These are phyloP conservation scores for Zasmidium angulare DNA, from an alignment of 2,329 filamentous ascomycete genomes.

Conservation along the genomic window DNA sequence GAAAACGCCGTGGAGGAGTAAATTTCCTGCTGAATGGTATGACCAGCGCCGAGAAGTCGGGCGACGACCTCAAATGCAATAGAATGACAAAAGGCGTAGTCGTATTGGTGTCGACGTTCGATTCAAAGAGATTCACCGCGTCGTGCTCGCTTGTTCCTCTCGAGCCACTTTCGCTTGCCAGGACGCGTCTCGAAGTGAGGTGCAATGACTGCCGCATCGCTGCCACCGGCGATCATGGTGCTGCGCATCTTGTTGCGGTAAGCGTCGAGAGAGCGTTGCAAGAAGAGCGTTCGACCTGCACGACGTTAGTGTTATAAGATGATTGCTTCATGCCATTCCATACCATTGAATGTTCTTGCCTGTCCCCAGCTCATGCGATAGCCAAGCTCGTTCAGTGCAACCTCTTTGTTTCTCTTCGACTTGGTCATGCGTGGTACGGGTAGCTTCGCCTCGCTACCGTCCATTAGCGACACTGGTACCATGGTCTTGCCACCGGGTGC, in stretches of 20 bases:
- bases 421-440: constrained; percentile 73
- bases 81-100: background rate
- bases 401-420: constrained; percentile 72
- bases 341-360: constrained; percentile 81
- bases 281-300: constrained; percentile 23
- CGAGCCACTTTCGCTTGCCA: constrained; percentile 68
- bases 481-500: constrained; percentile 44
- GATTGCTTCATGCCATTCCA: constrained; percentile 8
- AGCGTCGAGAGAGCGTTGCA: constrained; percentile 69
- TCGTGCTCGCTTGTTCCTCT: constrained; percentile 42
- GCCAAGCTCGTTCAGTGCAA: constrained; percentile 88
- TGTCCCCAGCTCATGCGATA: constrained; percentile 97
- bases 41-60: background rate
- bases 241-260: constrained; percentile 89
- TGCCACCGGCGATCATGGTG: constrained; percentile 74
- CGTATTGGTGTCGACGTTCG: background rate
- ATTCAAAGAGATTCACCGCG: constrained; percentile 20
- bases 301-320: constrained; percentile 11
- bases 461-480: constrained; percentile 53
- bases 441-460: constrained; percentile 71
- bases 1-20: background rate
- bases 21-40: background rate
- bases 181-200: constrained; percentile 86
- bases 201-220: constrained; percentile 70
- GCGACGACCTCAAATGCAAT: background rate